A percentile compares a stretch with the other conserved stretches of the same genome.
phyloP scores from a whole-genome alignment of 768 basidiomycete genomes.

The Boletus pseudopeckii region DNA sequence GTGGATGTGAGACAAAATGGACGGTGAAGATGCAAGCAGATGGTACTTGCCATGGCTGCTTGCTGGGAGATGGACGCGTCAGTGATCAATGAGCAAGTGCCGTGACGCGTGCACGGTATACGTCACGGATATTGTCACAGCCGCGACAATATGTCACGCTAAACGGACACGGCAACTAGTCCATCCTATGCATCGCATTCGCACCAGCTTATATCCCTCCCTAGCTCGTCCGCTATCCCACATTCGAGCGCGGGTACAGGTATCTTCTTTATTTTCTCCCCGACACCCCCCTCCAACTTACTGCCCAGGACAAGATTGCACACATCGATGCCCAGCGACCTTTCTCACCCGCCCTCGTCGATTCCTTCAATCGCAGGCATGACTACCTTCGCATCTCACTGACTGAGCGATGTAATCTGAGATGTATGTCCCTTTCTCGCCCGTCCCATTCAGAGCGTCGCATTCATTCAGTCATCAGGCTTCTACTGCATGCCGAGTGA shows the following conservation, averaged over 20 bases:
- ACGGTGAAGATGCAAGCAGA: neutral
- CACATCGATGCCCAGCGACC: slow-evolving; percentile 46
- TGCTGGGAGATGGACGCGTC: slow-evolving; percentile 20
- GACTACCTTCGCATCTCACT: slow-evolving; percentile 87
- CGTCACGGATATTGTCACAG: slow-evolving; percentile 11
- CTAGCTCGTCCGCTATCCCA: slow-evolving; percentile 11
- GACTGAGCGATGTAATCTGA: slow-evolving; percentile 83
- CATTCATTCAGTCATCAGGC: slow-evolving; percentile 40
- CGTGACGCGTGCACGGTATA: slow-evolving; percentile 20
- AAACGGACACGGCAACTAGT: neutral
- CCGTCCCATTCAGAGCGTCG: neutral
- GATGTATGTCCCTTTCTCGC: slow-evolving; percentile 49
- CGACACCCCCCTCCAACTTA: neutral
- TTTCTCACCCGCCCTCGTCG: slow-evolving; percentile 55
- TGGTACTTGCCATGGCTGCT: slow-evolving; percentile 23
- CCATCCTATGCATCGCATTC: slow-evolving; percentile 7
- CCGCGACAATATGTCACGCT: neutral
- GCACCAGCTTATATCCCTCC: neutral
- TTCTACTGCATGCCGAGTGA: slow-evolving; percentile 91
- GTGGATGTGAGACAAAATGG: neutral
- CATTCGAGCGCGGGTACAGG: slow-evolving; percentile 22
- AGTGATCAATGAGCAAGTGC: neutral
- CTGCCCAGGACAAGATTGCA: slow-evolving; percentile 51
- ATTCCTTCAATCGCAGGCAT: slow-evolving; percentile 65
- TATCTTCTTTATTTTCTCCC: neutral